Base-by-base conservation (phyloP, 495 filamentous ascomycete genomes). In the Xylaria intraflava region DNA sequence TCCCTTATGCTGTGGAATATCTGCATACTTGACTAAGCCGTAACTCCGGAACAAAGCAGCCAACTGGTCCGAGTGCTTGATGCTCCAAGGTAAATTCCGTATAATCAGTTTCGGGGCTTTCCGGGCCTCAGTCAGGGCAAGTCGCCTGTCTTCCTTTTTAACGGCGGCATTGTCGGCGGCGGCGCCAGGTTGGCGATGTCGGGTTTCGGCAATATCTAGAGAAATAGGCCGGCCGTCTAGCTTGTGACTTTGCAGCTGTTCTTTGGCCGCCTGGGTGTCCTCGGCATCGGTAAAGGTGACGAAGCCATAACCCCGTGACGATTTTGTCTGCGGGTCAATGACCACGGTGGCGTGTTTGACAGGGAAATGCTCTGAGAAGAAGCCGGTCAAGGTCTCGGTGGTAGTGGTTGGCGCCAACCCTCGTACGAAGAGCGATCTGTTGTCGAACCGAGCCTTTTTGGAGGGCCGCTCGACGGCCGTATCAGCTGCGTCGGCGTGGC, bases 281-380 rank as follows among this genome's bases (percentile, higher is more conserved):
- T 96, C 90, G 46, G 86, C 76, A 62, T 97, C 92, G 62, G 90
- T 85, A 62, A 97, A 96, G 11, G 93, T 95, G 42, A 97, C 91
- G 70, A 99, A 99, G 44, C 93, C 93, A 68, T 87, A 99, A 9
- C 92, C 92, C 59, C 89, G 87, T 17, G 87, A 95, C 43, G 80
- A 71, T 62, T 96, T 95, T 6, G 89, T 93, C 53, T 78, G 69
- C 1, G 85, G 78, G 66, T 97, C 90, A 29, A 81, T 72, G 17
- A 99, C 88, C 11, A 90, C 89, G 5, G 85, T 86, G 46, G 92
- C 92, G 69, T 97, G 93, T 66, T 95, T 96, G 65, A 97, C 78
- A 20, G 95, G 89, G 65, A 89, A 96, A 49, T 86, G 83, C 68
- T 96, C 83, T 4, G 93, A 99, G 71, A 99, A 99, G 69, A 86